Evolutionary conservation across 2,329 filamentous ascomycete genomes (phyloP), one percentile per base, ranked within the genome.

Genomic region (Pyricularia grisea): DNA sequence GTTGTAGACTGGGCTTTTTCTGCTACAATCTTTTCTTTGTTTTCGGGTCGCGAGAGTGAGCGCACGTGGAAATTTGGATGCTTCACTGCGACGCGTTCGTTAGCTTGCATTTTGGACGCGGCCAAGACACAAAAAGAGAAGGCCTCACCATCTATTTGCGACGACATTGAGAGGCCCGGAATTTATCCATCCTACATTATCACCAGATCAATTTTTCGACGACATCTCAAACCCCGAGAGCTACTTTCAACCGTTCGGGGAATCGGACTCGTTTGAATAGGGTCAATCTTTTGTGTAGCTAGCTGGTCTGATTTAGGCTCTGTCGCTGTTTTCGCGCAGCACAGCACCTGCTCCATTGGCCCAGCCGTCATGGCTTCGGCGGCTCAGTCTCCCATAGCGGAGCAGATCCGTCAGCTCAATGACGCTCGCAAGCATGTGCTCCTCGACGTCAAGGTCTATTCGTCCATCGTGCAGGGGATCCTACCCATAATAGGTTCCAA

Each of bases 371-470:
- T 64, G 33, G 68, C 58, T 5, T 17, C 61, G 27, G n/a, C 67
- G 30, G 30, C 69, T 6, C 82, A 87, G 30, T 64, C 67, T 69
- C 86, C 87, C 36, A 85, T 93, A 71, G 83, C 86, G 76, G 90
- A 93, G 76, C 92, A 94, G 80, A 87, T 98, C 75, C 87, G 88
- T 74, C 94, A 97, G 83, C 90, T 99, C 74, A 90, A 96, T 78
- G 90, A 92, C 75, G 95, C 95, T 72, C 92, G 95, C 76, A 92
- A 92, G 77, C 90, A 98, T 71, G 94, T 96, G 68, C 86, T 98
- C 70, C 88, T 87, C 74, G 94, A 98, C 80, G 86, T 94, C 72
- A 89, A 88, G 76, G 93, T 96, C 81, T 99, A 98, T 79, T 89
- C 91, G 67, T 92, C 92, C 78, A 94, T 99, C 77, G 90, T 99